phyloP scores from a whole-genome alignment of 352 stramenopile genomes.

The Phytophthora pseudosyringae region DNA sequence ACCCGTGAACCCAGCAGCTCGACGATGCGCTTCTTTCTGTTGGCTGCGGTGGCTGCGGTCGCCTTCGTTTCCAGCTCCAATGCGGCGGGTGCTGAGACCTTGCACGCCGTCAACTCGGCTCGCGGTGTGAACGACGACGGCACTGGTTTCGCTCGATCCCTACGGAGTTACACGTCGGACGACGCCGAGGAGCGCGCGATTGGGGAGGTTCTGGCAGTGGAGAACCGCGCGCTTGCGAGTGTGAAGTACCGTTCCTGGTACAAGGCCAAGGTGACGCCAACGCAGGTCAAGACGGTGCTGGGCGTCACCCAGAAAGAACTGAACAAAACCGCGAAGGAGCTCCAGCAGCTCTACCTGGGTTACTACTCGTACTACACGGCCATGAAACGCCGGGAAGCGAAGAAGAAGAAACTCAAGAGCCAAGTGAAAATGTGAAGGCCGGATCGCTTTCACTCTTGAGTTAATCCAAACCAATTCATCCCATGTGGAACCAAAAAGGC shows the following conservation, averaged over 20 bases:
- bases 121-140: background rate
- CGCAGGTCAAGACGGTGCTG: slow-evolving; percentile 9
- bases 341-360: slow-evolving; percentile 23
- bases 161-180: slow-evolving; percentile 6
- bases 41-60: slow-evolving; percentile 7
- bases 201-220: background rate
- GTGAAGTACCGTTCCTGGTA: slow-evolving; percentile 12
- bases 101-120: background rate
- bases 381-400: background rate
- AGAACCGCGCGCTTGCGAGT: background rate
- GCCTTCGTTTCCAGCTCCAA: slow-evolving; percentile 12
- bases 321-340: background rate
- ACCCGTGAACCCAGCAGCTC: background rate
- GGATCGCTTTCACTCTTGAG: too few relatives aligned
- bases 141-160: background rate
- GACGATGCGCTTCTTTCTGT: slow-evolving; percentile 16
- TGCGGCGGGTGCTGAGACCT: slow-evolving; percentile 2
- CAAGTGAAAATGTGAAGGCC: too few relatives aligned
- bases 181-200: slow-evolving; percentile 10
- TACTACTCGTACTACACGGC: slow-evolving; percentile 25
- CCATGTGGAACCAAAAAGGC: too few relatives aligned
- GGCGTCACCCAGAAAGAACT: background rate
- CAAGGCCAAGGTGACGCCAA: slow-evolving; percentile 10
- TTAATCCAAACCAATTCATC: too few relatives aligned
- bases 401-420: background rate